phyloP scores from a whole-genome alignment of 441 rosid species.

The Erysimum pusillum region DNA sequence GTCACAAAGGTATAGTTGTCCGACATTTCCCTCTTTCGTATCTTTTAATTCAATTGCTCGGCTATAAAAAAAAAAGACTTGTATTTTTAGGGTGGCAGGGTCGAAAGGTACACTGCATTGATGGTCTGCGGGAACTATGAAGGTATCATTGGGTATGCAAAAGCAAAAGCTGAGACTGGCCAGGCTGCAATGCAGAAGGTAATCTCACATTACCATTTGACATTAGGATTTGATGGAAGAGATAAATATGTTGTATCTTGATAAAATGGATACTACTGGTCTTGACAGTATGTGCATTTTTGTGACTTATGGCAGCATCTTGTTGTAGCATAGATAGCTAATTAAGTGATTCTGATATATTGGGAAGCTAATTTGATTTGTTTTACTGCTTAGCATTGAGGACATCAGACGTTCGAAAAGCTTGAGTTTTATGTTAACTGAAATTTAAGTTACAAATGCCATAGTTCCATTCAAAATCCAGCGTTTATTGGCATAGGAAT shows the following conservation, averaged over 20 bases:
- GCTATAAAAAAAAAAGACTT: conserved; percentile 28
- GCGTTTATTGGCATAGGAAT: not conserved
- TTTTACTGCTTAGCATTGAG: conserved; percentile 8
- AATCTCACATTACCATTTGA: conserved; percentile 28
- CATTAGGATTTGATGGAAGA: conserved; percentile 1
- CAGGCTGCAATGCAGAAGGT: conserved; percentile 93
- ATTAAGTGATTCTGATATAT: conserved; percentile 12
- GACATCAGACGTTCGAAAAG: not conserved
- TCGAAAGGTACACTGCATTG: conserved; percentile 80
- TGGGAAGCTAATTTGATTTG: not conserved
- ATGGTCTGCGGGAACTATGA: conserved; percentile 91
- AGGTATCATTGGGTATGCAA: conserved; percentile 90
- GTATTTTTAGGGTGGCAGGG: conserved; percentile 76
- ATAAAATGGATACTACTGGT: conserved; percentile 8
- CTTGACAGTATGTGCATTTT: not conserved
- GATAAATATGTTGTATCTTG: conserved; percentile 1
- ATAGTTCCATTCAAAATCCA: not conserved
- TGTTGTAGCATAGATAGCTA: conserved; percentile 20
- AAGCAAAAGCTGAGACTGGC: conserved; percentile 81
- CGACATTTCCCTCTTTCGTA: conserved; percentile 14
- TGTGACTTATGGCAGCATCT: not conserved
- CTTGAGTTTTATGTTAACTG: conserved; percentile 3
- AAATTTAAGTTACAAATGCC: not conserved
- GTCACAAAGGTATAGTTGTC: conserved; percentile 79
- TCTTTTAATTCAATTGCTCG: conserved; percentile 7